These are phyloP conservation scores for Monosporascus ibericus DNA, from an alignment of 2,329 filamentous ascomycete genomes.

Conservation along the genomic window DNA sequence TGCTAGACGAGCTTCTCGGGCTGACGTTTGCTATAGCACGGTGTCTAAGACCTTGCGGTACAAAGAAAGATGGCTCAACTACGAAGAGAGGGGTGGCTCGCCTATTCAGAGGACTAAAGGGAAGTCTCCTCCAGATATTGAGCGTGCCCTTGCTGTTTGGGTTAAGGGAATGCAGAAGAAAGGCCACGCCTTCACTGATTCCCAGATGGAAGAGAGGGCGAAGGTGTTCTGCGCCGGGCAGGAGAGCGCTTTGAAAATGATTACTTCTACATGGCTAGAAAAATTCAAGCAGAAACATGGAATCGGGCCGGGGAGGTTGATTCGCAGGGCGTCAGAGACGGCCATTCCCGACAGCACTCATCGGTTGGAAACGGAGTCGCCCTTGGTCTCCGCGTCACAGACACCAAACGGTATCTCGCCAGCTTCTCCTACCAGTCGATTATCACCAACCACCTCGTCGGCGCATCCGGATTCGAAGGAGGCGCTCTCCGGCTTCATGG, in stretches of 20 bases:
- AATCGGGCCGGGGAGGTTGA: constrained; percentile 41
- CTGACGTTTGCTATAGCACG: constrained; percentile 56
- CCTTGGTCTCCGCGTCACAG: constrained; percentile 49
- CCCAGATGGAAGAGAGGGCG: constrained; percentile 80
- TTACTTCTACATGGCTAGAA: constrained; percentile 78
- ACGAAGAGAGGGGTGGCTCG: constrained; percentile 71
- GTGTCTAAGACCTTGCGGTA: constrained; percentile 96
- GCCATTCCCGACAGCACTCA: constrained; percentile 63
- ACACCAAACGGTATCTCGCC: constrained; percentile 66
- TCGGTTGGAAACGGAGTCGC: constrained; percentile 48
- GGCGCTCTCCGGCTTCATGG: constrained; percentile 50
- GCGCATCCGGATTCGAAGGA: constrained; percentile 63
- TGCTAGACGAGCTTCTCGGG: constrained; percentile 8
- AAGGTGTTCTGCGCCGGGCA: constrained; percentile 69
- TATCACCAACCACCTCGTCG: constrained; percentile 65
- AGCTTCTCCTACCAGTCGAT: constrained; percentile 60
- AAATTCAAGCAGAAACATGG: constrained; percentile 91
- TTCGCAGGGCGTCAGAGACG: constrained; percentile 55
- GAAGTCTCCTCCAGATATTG: constrained; percentile 78
- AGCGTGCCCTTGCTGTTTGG: constrained; percentile 84
- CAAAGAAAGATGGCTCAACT: constrained; percentile 88
- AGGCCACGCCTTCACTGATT: constrained; percentile 68
- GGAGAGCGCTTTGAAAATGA: constrained; percentile 64
- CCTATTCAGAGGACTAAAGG: constrained; percentile 78
- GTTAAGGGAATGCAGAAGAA: constrained; percentile 73